A percentile compares a stretch with the other conserved stretches of the same genome.
phyloP scores from a whole-genome alignment of 345 rosid genomes.

The Bruguiera parviflora region DNA sequence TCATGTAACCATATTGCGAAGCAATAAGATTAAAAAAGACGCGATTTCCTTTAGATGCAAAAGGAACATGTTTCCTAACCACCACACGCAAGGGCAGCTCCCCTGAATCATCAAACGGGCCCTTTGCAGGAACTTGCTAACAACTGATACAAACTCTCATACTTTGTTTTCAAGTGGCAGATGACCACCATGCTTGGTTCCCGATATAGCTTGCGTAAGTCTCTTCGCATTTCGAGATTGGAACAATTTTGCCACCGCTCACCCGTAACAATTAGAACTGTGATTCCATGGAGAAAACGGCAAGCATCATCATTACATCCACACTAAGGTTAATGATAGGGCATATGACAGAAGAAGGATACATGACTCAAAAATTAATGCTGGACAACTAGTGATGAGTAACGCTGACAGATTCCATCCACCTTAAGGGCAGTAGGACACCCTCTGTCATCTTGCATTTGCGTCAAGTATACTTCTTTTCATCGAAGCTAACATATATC shows the following conservation, averaged over 20 bases:
- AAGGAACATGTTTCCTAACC: no score
- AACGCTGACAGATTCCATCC: no score
- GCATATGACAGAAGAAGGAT: no score
- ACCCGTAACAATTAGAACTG: constrained; percentile 72
- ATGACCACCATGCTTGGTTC: constrained; percentile 74
- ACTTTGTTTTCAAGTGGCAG: constrained; percentile 87
- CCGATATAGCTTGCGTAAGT: constrained; percentile 64
- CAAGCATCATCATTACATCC: neutral
- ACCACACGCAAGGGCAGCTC: constrained; percentile 5
- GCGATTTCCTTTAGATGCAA: no score
- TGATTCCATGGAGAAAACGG: constrained; percentile 1
- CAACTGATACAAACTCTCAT: constrained; percentile 62
- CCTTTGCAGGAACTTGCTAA: constrained; percentile 57
- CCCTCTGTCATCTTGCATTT: no score
- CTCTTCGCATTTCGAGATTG: constrained; percentile 79
- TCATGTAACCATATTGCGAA: no score
- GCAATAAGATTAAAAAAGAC: no score
- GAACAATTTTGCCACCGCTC: constrained; percentile 71
- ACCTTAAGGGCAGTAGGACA: no score
- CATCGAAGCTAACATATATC: no score
- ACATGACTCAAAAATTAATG: neutral
- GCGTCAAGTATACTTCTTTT: no score
- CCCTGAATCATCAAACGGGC: constrained; percentile 37
- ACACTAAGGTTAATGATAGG: no score
- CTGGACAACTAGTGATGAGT: neutral